Evolutionary conservation across 805 yeast genomes (phyloP).

Genomic region (Priceomyces medius): DNA sequence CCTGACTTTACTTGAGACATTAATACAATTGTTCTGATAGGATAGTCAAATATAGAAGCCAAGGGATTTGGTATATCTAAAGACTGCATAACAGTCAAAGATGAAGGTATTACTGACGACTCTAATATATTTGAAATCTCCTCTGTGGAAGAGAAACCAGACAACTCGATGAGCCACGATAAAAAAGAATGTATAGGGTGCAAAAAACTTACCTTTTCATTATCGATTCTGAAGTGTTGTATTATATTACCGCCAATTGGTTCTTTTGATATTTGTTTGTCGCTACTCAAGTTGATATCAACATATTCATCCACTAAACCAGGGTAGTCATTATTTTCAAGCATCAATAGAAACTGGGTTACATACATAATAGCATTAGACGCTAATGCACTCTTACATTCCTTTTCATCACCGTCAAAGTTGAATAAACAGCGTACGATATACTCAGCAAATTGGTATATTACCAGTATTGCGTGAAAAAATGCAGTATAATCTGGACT

Average conservation of each 20-base stretch:
- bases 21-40: constrained; percentile 72
- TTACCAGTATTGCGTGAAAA: constrained; percentile 66
- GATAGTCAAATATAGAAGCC: constrained; percentile 59
- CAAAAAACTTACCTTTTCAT: constrained; percentile 60
- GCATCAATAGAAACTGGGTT: constrained; percentile 23
- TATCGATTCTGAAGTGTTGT: constrained; percentile 26
- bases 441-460: constrained; percentile 59
- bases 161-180: constrained; percentile 66
- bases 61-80: constrained; percentile 16
- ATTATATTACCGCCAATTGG: constrained; percentile 20
- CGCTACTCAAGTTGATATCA: constrained; percentile 20
- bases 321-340: constrained; percentile 30
- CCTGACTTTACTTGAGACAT: constrained; percentile 85
- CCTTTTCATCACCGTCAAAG: constrained; percentile 15
- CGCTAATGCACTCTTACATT: constrained; percentile 15
- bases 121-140: constrained; percentile 22
- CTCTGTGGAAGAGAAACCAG: constrained; percentile 24
- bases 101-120: constrained; percentile 10
- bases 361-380: constrained; percentile 32
- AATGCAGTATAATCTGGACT: constrained; percentile 75
- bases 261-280: constrained; percentile 19
- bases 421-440: constrained; percentile 46
- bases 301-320: constrained; percentile 26
- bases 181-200: constrained; percentile 79
- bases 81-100: constrained; percentile 8